phyloP scores from a whole-genome alignment of 192 early-diverging fungal species.

The Chytriomyces sp. region DNA sequence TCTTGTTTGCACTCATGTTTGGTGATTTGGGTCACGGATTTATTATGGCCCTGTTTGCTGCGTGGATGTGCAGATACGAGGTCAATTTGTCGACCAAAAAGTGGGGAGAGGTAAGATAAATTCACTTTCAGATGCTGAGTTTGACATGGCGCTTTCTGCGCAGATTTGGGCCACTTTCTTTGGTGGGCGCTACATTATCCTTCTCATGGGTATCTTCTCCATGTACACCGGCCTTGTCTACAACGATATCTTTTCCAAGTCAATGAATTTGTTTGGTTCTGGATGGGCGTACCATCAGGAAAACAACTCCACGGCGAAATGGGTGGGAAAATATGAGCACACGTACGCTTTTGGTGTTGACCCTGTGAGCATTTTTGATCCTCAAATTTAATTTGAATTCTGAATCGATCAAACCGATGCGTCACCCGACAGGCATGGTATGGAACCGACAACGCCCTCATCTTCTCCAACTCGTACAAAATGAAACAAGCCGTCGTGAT shows the following conservation, averaged over 20 bases:
- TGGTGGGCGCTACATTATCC: constrained; percentile 94
- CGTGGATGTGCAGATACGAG: constrained; percentile 81
- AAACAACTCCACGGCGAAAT: constrained; percentile 55
- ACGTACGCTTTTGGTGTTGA: constrained; percentile 86
- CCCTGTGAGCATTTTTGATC: constrained; percentile 58
- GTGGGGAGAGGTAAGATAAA: constrained; percentile 71
- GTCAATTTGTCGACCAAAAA: constrained; percentile 73
- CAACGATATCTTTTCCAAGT: constrained; percentile 95
- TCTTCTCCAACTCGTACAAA: constrained; percentile 99
- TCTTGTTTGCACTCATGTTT: constrained; percentile 99
- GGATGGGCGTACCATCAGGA: constrained; percentile 78
- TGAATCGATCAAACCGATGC: neutral
- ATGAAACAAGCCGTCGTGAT: constrained; percentile 99
- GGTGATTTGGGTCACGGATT: constrained; percentile 97
- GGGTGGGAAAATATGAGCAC: constrained; percentile 64
- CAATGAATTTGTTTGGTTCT: constrained; percentile 70
- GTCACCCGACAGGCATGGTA: constrained; percentile 73
- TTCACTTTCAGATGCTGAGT: neutral
- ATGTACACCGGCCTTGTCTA: constrained; percentile 97
- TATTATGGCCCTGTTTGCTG: constrained; percentile 75
- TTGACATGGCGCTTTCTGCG: constrained; percentile 1
- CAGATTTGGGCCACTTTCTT: constrained; percentile 88
- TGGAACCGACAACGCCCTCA: constrained; percentile 86
- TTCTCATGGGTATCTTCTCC: constrained; percentile 97
- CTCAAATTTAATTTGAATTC: constrained; percentile 8